Conservation (phyloP, 768 basidiomycete genomes). For the Glaciozyma antarctica region DNA sequence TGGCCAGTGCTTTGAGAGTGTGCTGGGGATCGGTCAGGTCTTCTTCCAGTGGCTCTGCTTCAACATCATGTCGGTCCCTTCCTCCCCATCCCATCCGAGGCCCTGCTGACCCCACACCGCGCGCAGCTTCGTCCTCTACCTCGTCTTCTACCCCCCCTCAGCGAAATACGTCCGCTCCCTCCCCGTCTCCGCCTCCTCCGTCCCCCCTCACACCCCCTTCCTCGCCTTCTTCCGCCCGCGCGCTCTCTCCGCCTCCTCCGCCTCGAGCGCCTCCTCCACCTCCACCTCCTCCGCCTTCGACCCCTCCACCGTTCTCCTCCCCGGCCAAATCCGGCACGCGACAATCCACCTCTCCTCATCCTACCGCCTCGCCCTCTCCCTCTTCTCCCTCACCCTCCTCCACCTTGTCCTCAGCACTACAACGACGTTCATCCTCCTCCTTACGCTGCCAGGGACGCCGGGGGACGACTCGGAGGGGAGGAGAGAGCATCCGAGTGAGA, state of each 20-base stretch:
- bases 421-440: slow-evolving; percentile 54
- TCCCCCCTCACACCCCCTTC: slow-evolving; percentile 43
- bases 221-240: slow-evolving; percentile 15
- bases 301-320: slow-evolving; percentile 22
- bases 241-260: slow-evolving; percentile 18
- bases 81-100: background rate
- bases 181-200: slow-evolving; percentile 68
- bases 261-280: background rate
- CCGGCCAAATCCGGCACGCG: slow-evolving; percentile 20
- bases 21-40: slow-evolving; percentile 75
- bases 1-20: slow-evolving; percentile 64
- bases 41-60: slow-evolving; percentile 76
- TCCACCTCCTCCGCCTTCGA: slow-evolving; percentile 12
- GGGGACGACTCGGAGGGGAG: slow-evolving; percentile 14
- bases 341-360: slow-evolving; percentile 40
- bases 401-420: slow-evolving; percentile 58
- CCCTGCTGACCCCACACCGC: background rate
- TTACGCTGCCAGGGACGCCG: slow-evolving; percentile 29
- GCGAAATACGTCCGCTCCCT: slow-evolving; percentile 54
- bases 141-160: slow-evolving; percentile 79
- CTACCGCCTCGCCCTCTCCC: slow-evolving; percentile 68
- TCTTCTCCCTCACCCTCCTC: slow-evolving; percentile 59
- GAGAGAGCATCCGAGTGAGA: slow-evolving; percentile 38
- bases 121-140: slow-evolving; percentile 70
- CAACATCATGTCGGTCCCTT: slow-evolving; percentile 61